Conservation (phyloP, 805 yeast genomes). For the Starmerella scarabaei region DNA sequence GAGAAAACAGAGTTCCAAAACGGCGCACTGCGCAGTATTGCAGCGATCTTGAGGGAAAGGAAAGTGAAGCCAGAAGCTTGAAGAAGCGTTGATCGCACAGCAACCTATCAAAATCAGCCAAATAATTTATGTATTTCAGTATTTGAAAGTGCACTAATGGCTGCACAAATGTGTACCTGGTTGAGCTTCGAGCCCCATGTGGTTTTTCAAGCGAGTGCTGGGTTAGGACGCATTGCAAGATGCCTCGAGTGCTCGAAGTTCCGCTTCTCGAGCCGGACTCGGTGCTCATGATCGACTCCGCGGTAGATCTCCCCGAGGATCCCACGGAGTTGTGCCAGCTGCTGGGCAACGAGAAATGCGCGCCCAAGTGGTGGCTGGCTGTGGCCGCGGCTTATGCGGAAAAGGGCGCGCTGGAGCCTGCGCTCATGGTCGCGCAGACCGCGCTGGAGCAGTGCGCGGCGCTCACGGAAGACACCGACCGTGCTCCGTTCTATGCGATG, state of each 20-base stretch:
- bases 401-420: slow-evolving; percentile 44
- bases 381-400: slow-evolving; percentile 74
- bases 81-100: too few relatives aligned
- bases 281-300: slow-evolving; percentile 71
- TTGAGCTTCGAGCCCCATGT: too few relatives aligned
- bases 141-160: too few relatives aligned
- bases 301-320: slow-evolving; percentile 78
- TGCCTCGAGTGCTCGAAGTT: slow-evolving; percentile 39
- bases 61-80: too few relatives aligned
- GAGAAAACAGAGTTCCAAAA: neutral
- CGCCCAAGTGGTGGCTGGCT: slow-evolving; percentile 67
- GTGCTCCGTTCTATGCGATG: slow-evolving; percentile 44
- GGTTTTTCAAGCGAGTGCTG: too few relatives aligned
- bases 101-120: too few relatives aligned
- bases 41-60: neutral
- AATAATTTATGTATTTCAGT: too few relatives aligned
- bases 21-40: neutral
- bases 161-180: too few relatives aligned
- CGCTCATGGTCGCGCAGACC: slow-evolving; percentile 46
- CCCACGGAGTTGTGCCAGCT: slow-evolving; percentile 69
- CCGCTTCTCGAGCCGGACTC: slow-evolving; percentile 69
- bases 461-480: slow-evolving; percentile 29
- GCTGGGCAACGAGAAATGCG: slow-evolving; percentile 68
- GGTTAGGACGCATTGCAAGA: too few relatives aligned
- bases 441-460: slow-evolving; percentile 35